Evolutionary conservation across 2,329 filamentous ascomycete genomes (phyloP).

Genomic region (Aspergillus pseudoviridinutans): DNA sequence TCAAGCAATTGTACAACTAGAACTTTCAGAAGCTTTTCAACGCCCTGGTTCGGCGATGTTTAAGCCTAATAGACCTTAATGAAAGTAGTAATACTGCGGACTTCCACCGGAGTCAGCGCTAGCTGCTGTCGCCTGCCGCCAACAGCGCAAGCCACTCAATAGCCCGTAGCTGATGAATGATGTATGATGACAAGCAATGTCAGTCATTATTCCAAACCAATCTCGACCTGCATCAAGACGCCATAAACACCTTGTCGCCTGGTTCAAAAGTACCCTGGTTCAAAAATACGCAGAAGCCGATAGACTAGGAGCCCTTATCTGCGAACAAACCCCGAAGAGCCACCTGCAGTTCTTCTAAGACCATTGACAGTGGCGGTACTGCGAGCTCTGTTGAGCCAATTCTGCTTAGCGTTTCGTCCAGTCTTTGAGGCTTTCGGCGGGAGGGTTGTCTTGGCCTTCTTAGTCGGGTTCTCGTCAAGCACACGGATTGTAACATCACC

Average conservation of each 20-base stretch:
- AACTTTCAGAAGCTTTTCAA: background rate
- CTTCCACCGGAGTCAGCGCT: background rate
- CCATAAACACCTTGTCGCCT: background rate
- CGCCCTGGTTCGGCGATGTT: background rate
- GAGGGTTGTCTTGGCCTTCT: conserved; percentile 35
- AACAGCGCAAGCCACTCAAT: background rate
- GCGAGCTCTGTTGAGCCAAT: conserved; percentile 37
- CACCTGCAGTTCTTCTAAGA: conserved; percentile 35
- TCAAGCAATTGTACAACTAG: background rate
- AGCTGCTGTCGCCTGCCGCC: background rate
- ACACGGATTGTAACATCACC: conserved; percentile 50
- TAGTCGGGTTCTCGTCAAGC: conserved; percentile 33
- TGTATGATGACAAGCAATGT: background rate
- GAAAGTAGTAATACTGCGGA: background rate
- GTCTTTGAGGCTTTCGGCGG: conserved; percentile 44
- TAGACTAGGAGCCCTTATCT: conserved; percentile 15
- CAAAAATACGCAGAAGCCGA: background rate
- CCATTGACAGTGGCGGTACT: conserved; percentile 31
- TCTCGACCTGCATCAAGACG: background rate
- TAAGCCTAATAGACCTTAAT: background rate
- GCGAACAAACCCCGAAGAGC: conserved; percentile 36
- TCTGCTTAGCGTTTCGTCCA: conserved; percentile 35
- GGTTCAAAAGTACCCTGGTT: background rate
- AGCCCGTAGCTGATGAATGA: background rate
- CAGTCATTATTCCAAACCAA: background rate